Evolutionary conservation across 768 basidiomycete species (phyloP), one percentile per base, ranked within the genome.

Genomic region (Aureoboletus auriporus): DNA sequence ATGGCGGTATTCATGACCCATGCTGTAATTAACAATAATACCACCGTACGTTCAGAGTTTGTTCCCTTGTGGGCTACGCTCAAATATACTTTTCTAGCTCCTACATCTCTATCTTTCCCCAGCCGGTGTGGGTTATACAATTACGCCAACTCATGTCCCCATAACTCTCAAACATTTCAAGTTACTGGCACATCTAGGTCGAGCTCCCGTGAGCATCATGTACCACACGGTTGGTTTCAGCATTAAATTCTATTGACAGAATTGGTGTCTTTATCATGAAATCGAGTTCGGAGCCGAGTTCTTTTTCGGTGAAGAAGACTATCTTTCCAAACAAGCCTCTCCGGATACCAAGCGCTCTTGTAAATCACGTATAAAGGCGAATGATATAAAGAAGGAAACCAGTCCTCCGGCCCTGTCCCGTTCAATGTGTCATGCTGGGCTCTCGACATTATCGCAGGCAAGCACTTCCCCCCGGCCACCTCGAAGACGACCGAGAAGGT

Each of bases 141-240:
- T 59, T 26, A 52, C 57, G 12, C 50, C 54, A 26, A 50, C 54
- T 7, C 78, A 71, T 38, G 84, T 89, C 26, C 88, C 87, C 17
- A 60, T 89, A 29, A 89, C 87, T 6, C 68, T 90, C 43, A 82
- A 86, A 58, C 86, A 88, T 58, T 90, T 90, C 69, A 77, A 81
- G 60, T 59, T 84, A n/a, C 73, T 90, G 40, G 86, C 86, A 4
- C 77, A 75, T 38, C 67, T 90, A 14, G 86, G 85, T 16, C 74
- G 74, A 50, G 67, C 73, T 27, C 79, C 83, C 8, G 84, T 84
- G 59, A 58, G 84, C 65, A 44, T n/a, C 20, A 31, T 20, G 13
- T n/a, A 34, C 11, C 5, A 7, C 36, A 30, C 30, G 11, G 27
- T 42, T 20, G 16, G 16, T 44, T 47, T 47, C 41, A 1, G 8